phyloP scores from a whole-genome alignment of 164 flowering plant species.

The Paratinospora sagittata region DNA sequence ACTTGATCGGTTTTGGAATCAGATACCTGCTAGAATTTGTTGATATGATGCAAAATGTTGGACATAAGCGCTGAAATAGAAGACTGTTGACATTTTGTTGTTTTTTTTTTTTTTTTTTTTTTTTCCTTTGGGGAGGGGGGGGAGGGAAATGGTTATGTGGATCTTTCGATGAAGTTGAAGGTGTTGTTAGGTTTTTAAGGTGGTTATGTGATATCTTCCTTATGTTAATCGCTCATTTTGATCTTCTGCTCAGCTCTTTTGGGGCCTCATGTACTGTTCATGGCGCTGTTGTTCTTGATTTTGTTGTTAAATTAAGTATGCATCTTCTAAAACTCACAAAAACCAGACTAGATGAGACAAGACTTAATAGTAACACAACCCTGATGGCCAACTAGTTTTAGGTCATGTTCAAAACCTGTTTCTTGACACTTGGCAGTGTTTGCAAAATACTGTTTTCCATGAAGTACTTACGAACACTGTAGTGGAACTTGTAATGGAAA shows the following conservation, averaged over 20 bases:
- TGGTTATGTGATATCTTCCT: neutral
- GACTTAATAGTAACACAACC: too few species aligned
- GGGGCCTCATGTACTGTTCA: too few species aligned
- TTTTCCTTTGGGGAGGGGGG: too few species aligned
- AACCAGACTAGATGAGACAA: too few species aligned
- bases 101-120: neutral
- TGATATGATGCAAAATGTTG: neutral
- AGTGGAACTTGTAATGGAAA: neutral
- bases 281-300: too few species aligned
- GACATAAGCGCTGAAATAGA: neutral
- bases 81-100: neutral
- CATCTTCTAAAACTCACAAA: too few species aligned
- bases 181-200: neutral
- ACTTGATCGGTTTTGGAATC: neutral
- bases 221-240: neutral
- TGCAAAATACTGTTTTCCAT: neutral
- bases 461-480: neutral
- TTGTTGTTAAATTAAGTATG: too few species aligned
- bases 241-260: neutral
- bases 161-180: neutral
- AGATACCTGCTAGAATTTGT: neutral
- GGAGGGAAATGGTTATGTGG: neutral
- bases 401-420: too few species aligned
- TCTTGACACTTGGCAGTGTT: neutral
- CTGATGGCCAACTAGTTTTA: too few species aligned